A percentile compares a stretch with the other conserved stretches of the same genome.
Conservation (phyloP, 2,329 filamentous ascomycete species). For the Hymenoscyphus fructigenus region DNA sequence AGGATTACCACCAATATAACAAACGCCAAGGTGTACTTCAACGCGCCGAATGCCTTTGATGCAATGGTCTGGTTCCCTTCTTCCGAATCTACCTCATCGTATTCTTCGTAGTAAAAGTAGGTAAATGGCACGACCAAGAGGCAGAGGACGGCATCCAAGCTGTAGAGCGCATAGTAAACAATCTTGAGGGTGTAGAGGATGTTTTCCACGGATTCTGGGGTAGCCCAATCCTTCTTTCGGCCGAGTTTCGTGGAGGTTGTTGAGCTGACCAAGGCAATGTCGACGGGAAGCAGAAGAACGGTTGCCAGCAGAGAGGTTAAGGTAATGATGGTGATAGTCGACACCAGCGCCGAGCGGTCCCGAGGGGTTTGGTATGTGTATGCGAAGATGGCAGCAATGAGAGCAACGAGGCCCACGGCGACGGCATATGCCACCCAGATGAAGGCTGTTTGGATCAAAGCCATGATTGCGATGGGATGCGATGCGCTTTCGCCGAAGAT, state of each 20-base stretch:
- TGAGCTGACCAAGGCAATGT: conserved; percentile 90
- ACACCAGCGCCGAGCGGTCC: conserved; percentile 81
- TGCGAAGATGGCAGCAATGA: conserved; percentile 79
- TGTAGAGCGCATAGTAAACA: conserved; percentile 92
- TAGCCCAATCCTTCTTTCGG: conserved; percentile 92
- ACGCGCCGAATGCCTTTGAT: conserved; percentile 74
- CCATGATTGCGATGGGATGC: conserved; percentile 26
- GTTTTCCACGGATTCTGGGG: conserved; percentile 71
- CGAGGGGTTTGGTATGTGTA: conserved; percentile 88
- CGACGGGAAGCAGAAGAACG: conserved; percentile 87
- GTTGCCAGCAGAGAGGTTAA: conserved; percentile 87
- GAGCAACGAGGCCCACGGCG: conserved; percentile 72
- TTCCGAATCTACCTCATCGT: conserved; percentile 85
- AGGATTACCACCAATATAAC: conserved; percentile 75
- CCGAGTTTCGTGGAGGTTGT: conserved; percentile 76
- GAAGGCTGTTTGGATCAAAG: conserved; percentile 77
- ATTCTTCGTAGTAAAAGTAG: conserved; percentile 98
- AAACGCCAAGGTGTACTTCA: conserved; percentile 89
- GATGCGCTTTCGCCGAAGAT: neutral
- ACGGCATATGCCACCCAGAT: conserved; percentile 95
- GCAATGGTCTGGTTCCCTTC: conserved; percentile 70
- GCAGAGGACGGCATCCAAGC: conserved; percentile 85
- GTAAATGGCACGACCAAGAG: conserved; percentile 89
- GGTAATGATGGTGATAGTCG: conserved; percentile 80
- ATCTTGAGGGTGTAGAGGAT: conserved; percentile 81